Conservation (phyloP, 805 yeast species). For the Kodamaea kaohsiungensis region DNA sequence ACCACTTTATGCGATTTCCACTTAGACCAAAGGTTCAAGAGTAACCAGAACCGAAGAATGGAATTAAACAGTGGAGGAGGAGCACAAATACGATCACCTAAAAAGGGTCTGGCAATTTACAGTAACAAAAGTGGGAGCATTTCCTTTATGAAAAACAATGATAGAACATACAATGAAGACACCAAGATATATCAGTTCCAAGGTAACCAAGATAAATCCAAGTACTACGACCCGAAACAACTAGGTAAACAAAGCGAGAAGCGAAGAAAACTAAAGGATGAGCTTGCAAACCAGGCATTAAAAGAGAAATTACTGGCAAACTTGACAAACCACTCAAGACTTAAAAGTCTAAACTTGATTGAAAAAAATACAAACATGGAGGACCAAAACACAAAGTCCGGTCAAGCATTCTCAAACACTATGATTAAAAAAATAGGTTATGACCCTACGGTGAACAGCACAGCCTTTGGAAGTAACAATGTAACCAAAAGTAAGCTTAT, state of each 20-base stretch:
- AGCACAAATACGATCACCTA: slow-evolving; percentile 58
- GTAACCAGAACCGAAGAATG: slow-evolving; percentile 61
- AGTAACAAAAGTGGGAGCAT: slow-evolving; percentile 28
- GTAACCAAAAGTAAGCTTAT: slow-evolving; percentile 12
- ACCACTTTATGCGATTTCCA: slow-evolving; percentile 72
- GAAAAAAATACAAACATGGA: slow-evolving; percentile 15
- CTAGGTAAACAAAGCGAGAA: slow-evolving; percentile 40
- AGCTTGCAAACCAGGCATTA: slow-evolving; percentile 33
- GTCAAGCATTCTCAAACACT: slow-evolving; percentile 20
- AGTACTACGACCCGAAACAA: slow-evolving; percentile 49
- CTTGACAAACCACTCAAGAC: slow-evolving; percentile 18
- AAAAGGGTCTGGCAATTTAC: slow-evolving; percentile 40
- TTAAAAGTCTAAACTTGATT: slow-evolving; percentile 22
- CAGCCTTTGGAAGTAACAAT: slow-evolving; percentile 9
- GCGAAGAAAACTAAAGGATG: slow-evolving; percentile 28
- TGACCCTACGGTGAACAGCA: slow-evolving; percentile 45
- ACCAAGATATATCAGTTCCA: slow-evolving; percentile 22
- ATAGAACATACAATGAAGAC: slow-evolving; percentile 22
- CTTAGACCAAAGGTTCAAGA: slow-evolving; percentile 54
- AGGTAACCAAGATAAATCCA: slow-evolving; percentile 14
- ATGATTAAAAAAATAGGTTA: slow-evolving; percentile 48
- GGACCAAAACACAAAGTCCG: slow-evolving; percentile 17
- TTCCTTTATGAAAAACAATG: slow-evolving; percentile 14
- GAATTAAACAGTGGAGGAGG: slow-evolving; percentile 73
- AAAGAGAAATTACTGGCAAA: slow-evolving; percentile 34